Conservation (phyloP, 2,329 filamentous ascomycete species). For the Fusarium devonianum region DNA sequence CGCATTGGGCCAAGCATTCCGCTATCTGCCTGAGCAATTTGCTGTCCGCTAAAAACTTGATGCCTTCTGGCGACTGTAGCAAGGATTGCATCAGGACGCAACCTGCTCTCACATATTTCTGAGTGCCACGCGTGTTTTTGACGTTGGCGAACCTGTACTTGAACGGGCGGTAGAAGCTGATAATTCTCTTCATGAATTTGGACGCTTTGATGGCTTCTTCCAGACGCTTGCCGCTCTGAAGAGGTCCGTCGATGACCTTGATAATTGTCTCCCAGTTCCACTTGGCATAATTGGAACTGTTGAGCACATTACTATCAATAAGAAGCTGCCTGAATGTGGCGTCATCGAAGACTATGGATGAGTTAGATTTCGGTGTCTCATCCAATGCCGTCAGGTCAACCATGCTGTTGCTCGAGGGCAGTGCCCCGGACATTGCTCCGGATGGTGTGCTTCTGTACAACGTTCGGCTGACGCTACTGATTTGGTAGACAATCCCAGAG, state of each 20-base stretch:
- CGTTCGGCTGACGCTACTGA: conserved; percentile 95
- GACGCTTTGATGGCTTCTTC: conserved; percentile 94
- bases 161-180: conserved; percentile 96
- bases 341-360: conserved; percentile 61
- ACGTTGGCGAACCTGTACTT: conserved; percentile 94
- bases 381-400: conserved; percentile 60
- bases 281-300: conserved; percentile 88
- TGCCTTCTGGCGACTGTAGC: conserved; percentile 83
- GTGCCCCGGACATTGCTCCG: conserved; percentile 46
- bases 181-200: conserved; percentile 93
- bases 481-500: conserved; percentile 93
- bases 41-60: conserved; percentile 86
- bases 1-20: conserved; percentile 94
- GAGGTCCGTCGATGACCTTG: conserved; percentile 88
- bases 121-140: conserved; percentile 88
- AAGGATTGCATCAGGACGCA: conserved; percentile 88
- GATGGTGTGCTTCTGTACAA: conserved; percentile 78
- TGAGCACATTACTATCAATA: conserved; percentile 84
- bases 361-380: conserved; percentile 61
- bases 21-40: conserved; percentile 93
- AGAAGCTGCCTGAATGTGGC: conserved; percentile 69
- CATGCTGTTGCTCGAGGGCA: conserved; percentile 55
- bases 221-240: conserved; percentile 88
- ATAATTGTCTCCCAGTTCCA: conserved; percentile 98
- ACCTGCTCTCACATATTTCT: conserved; percentile 90